A percentile compares a stretch with the other conserved stretches of the same genome.
phyloP scores from a whole-genome alignment of 441 rosid species.

The Brassica balearica region DNA sequence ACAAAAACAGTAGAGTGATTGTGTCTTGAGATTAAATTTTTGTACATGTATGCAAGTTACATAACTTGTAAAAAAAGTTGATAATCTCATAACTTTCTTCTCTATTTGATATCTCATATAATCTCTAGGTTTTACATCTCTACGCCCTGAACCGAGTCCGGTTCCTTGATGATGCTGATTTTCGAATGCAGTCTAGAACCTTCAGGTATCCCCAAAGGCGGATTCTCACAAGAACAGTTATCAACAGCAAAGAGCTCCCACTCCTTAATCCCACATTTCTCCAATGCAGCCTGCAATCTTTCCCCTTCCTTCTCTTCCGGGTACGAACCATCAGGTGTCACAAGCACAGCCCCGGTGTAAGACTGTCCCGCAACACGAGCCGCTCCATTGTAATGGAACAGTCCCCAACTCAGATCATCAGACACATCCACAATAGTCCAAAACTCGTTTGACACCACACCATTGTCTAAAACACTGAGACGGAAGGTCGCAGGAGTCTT shows the following conservation, averaged over 20 bases:
- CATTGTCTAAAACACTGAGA: slow-evolving; percentile 89
- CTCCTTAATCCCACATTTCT: slow-evolving; percentile 78
- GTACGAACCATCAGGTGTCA: slow-evolving; percentile 75
- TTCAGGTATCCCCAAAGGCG: slow-evolving; percentile 81
- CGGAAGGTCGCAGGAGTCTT: slow-evolving; percentile 70
- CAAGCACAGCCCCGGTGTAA: slow-evolving; percentile 89
- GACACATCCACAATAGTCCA: slow-evolving; percentile 86
- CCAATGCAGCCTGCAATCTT: slow-evolving; percentile 62
- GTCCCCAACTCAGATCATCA: slow-evolving; percentile 89
- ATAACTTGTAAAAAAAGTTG: neutral
- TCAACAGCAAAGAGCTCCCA: slow-evolving; percentile 89
- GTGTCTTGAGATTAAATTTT: neutral
- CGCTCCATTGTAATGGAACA: slow-evolving; percentile 87
- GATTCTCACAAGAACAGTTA: slow-evolving; percentile 69
- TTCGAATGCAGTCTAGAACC: slow-evolving; percentile 69
- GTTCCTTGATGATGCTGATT: slow-evolving; percentile 40
- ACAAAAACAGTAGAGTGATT: neutral
- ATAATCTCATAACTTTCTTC: neutral
- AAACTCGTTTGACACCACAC: slow-evolving; percentile 87
- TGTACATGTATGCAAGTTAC: neutral
- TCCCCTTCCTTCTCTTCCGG: slow-evolving; percentile 56
- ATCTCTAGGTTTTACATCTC: neutral
- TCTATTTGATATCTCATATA: neutral
- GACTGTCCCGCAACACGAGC: slow-evolving; percentile 93
- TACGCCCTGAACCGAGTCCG: slow-evolving; percentile 2